A percentile compares a stretch with the other conserved stretches of the same genome.
Conservation (phyloP, 371 early-diverging fungal genomes). For the Syncephalis plumigaleata region DNA sequence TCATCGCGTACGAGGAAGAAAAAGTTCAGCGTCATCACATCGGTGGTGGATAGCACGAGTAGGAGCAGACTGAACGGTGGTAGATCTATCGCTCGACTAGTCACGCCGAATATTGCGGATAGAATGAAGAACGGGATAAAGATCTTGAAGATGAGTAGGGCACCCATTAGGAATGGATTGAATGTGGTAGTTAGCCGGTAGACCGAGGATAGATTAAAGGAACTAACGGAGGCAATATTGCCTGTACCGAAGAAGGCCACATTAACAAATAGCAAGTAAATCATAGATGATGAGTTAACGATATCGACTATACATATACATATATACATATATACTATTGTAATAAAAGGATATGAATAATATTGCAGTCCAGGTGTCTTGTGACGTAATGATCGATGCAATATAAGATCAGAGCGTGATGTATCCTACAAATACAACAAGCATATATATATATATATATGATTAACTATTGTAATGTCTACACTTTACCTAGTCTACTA, state of each 20-base stretch:
- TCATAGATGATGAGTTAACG: too few relatives aligned
- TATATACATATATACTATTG: too few relatives aligned
- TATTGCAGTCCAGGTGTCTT: slow-evolving; percentile 54
- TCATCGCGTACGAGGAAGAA: slow-evolving; percentile 83
- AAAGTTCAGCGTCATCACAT: slow-evolving; percentile 88
- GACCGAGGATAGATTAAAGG: slow-evolving; percentile 78
- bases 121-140: slow-evolving; percentile 84
- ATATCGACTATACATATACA: too few relatives aligned
- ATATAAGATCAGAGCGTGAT: too few relatives aligned
- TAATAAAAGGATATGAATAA: slow-evolving; percentile 4
- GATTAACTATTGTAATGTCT: too few relatives aligned
- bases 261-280: slow-evolving; percentile 78
- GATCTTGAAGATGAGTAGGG: slow-evolving; percentile 69
- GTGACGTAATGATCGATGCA: slow-evolving; percentile 9
- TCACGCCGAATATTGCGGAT: slow-evolving; percentile 57
- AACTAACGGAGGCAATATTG: slow-evolving; percentile 77
- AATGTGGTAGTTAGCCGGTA: slow-evolving; percentile 82
- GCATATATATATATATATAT: too few relatives aligned
- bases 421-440: too few relatives aligned
- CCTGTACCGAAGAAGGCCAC: slow-evolving; percentile 94
- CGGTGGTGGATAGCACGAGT: slow-evolving; percentile 66
- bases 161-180: slow-evolving; percentile 79
- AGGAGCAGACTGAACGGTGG: slow-evolving; percentile 73
- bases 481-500: too few relatives aligned
- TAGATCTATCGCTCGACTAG: slow-evolving; percentile 49